Percentiles rank a stretch among this genome's conserved stretches.
phyloP scores from a whole-genome alignment of 1,284 basidiomycete species.

The Caloboletus inedulis region DNA sequence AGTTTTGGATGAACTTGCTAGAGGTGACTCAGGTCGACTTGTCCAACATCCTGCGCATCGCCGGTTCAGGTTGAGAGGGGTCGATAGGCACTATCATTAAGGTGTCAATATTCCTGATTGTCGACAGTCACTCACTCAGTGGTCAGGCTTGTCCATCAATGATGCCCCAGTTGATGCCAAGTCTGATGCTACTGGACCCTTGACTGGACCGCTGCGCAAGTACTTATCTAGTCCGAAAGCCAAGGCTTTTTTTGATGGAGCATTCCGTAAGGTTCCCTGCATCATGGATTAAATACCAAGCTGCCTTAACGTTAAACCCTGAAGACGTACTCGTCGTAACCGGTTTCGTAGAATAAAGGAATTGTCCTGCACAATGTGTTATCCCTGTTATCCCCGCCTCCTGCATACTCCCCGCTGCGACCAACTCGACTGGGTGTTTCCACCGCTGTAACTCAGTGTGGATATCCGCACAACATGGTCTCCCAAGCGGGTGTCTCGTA shows the following conservation, averaged over 20 bases:
- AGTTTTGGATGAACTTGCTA: not conserved
- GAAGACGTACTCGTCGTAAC: slow-evolving; percentile 24
- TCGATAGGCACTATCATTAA: not conserved
- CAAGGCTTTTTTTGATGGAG: not conserved
- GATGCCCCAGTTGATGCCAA: not conserved
- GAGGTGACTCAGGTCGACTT: not conserved
- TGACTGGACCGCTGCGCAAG: too few relatives aligned
- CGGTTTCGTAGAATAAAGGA: slow-evolving; percentile 16
- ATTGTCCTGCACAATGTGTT: slow-evolving; percentile 1
- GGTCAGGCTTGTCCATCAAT: not conserved
- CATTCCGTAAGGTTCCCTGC: slow-evolving; percentile 6
- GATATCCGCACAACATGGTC: slow-evolving; percentile 16
- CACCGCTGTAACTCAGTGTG: slow-evolving; percentile 8
- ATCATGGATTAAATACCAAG: not conserved
- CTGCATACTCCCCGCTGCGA: not conserved
- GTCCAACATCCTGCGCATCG: not conserved
- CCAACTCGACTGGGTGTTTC: slow-evolving; percentile 9
- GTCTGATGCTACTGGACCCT: too few relatives aligned
- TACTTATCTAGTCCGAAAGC: not conserved
- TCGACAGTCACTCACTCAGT: too few relatives aligned
- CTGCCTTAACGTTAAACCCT: slow-evolving; percentile 11
- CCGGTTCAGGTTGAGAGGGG: not conserved
- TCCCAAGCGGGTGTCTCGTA: slow-evolving; percentile 24
- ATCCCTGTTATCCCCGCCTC: slow-evolving; percentile 5
- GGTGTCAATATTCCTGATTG: not conserved